phyloP scores from a whole-genome alignment of 2,329 filamentous ascomycete species.

The Gnomoniopsis sp. region DNA sequence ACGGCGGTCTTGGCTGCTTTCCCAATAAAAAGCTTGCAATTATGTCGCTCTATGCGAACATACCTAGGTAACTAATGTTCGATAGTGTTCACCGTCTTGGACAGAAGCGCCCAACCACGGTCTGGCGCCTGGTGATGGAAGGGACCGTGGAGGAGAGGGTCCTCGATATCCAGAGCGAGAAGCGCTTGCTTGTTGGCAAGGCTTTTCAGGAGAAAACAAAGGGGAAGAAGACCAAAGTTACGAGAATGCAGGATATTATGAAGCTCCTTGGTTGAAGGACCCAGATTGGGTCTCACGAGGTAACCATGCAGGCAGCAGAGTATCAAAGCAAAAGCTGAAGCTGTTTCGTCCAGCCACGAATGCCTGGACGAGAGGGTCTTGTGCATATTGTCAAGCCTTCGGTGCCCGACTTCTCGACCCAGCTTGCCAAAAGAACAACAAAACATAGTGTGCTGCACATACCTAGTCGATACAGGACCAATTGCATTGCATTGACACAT shows the following conservation, averaged over 20 bases:
- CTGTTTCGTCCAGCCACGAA: not conserved
- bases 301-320: not conserved
- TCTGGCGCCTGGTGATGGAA: conserved; percentile 81
- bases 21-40: too few relatives aligned
- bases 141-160: conserved; percentile 78
- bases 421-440: too few relatives aligned
- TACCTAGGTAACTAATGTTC: too few relatives aligned
- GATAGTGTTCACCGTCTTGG: conserved; percentile 74
- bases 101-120: conserved; percentile 73
- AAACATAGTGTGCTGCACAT: too few relatives aligned
- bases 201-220: conserved; percentile 73
- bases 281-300: not conserved
- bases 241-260: conserved; percentile 52
- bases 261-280: conserved; percentile 37
- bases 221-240: conserved; percentile 53
- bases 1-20: too few relatives aligned
- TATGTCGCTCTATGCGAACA: too few relatives aligned
- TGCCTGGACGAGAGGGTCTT: too few relatives aligned
- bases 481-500: too few relatives aligned
- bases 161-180: conserved; percentile 72
- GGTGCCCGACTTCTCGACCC: too few relatives aligned
- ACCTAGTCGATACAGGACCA: too few relatives aligned
- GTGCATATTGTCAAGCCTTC: too few relatives aligned
- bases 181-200: conserved; percentile 71
- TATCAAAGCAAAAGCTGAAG: not conserved